Conservation (phyloP, 495 filamentous ascomycete species). For the Talaromyces wortmannii region DNA sequence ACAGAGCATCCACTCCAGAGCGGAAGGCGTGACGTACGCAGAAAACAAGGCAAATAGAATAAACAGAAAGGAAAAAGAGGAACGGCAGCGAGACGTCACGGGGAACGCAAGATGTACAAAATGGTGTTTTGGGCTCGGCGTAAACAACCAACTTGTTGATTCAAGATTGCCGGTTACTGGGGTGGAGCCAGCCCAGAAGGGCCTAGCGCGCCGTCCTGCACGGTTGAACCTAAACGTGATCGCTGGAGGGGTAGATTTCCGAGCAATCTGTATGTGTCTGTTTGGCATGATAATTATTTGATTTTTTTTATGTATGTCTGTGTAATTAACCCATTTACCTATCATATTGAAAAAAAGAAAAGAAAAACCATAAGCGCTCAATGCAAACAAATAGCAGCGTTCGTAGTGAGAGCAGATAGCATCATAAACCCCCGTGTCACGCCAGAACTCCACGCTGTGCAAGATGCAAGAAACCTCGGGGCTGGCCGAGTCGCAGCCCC, state of each 20-base stretch:
- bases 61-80: background rate
- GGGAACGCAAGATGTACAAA: background rate
- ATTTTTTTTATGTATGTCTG: background rate
- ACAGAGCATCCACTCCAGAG: background rate
- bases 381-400: background rate
- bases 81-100: background rate
- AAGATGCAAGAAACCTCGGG: background rate
- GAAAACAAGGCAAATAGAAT: background rate
- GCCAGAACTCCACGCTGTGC: conserved; percentile 7
- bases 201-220: background rate
- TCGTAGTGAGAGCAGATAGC: background rate
- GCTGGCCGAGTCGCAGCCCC: background rate
- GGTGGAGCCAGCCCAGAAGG: background rate
- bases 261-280: too few relatives aligned
- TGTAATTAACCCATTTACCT: background rate
- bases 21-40: background rate
- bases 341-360: background rate
- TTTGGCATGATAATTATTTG: too few relatives aligned
- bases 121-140: background rate
- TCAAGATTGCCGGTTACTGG: background rate
- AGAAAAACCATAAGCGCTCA: background rate
- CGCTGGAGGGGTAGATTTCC: too few relatives aligned
- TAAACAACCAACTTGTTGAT: background rate
- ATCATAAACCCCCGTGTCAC: background rate
- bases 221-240: too few relatives aligned